Percentiles rank a stretch among this genome's conserved stretches.
Evolutionary conservation across 2,329 filamentous ascomycete genomes (phyloP).

Genomic region (Grosmannia clavigera): DNA sequence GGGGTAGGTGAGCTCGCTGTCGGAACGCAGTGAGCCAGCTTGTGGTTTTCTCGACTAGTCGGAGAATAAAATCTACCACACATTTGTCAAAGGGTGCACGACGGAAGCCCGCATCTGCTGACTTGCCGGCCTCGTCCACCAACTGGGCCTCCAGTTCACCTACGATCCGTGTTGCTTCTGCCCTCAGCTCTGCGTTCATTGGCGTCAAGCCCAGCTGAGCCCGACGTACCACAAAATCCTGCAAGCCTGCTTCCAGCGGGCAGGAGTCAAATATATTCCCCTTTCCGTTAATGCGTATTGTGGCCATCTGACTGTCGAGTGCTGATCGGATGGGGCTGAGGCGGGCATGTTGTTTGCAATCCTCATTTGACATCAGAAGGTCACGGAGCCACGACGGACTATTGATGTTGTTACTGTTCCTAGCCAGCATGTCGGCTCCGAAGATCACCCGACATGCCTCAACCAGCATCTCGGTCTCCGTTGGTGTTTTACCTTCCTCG

Average conservation of each 20-base stretch:
- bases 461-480: slow-evolving; percentile 41
- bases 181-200: slow-evolving; percentile 47
- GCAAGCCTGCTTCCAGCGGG: slow-evolving; percentile 41
- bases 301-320: slow-evolving; percentile 33
- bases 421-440: slow-evolving; percentile 34
- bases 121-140: too few relatives aligned
- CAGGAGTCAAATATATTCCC: slow-evolving; percentile 44
- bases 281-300: slow-evolving; percentile 45
- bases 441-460: slow-evolving; percentile 49
- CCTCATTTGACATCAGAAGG: slow-evolving; percentile 38
- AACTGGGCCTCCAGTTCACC: slow-evolving; percentile 37
- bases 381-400: slow-evolving; percentile 44
- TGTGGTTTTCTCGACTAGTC: slow-evolving; percentile 35
- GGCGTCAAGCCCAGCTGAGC: slow-evolving; percentile 43
- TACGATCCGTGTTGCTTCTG: slow-evolving; percentile 45
- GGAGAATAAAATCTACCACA: slow-evolving; percentile 43
- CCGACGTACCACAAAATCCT: slow-evolving; percentile 39
- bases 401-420: slow-evolving; percentile 18
- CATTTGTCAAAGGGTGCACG: slow-evolving; percentile 28
- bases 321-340: slow-evolving; percentile 34
- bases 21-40: slow-evolving; percentile 45
- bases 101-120: slow-evolving; percentile 24
- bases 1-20: slow-evolving; percentile 42
- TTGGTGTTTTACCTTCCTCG: slow-evolving; percentile 28
- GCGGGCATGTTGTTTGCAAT: slow-evolving; percentile 29